Evolutionary conservation across 1,284 basidiomycete species (phyloP).

Genomic region (Athelia psychrophila): DNA sequence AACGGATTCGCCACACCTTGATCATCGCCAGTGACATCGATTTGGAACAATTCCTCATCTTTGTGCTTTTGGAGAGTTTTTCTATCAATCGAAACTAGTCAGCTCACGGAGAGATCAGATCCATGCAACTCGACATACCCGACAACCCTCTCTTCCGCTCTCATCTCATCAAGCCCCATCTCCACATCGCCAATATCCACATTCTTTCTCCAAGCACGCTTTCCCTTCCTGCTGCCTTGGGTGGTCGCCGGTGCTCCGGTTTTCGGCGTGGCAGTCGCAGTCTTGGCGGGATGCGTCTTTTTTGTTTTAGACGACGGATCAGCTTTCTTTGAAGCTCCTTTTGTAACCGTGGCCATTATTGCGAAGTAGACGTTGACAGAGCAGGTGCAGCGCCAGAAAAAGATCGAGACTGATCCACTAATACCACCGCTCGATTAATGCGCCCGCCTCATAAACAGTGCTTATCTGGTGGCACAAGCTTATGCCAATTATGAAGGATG

Average conservation of each 20-base stretch:
- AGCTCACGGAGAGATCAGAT: constrained; percentile 3
- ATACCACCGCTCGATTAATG: too few species aligned
- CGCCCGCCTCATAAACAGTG: too few species aligned
- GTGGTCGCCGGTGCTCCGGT: constrained; percentile 64
- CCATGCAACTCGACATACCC: constrained; percentile 48
- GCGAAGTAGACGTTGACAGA: too few species aligned
- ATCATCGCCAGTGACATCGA: constrained; percentile 82
- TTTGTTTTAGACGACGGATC: too few species aligned
- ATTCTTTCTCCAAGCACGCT: constrained; percentile 92
- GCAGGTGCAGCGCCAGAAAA: too few species aligned
- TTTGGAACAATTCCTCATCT: constrained; percentile 72
- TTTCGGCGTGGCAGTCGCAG: too few species aligned
- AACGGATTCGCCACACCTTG: constrained; percentile 41
- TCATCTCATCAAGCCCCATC: constrained; percentile 65
- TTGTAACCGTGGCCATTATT: too few species aligned
- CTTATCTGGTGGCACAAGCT: too few species aligned
- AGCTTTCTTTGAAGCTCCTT: too few species aligned
- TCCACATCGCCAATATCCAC: constrained; percentile 80
- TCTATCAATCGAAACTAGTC: constrained; percentile 30
- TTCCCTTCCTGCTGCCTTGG: constrained; percentile 84
- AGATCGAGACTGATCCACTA: too few species aligned
- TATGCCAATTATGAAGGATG: too few species aligned
- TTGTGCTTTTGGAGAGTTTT: constrained; percentile 59
- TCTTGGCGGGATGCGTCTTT: too few species aligned
- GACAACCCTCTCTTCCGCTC: constrained; percentile 74